Base-by-base conservation (phyloP, 768 basidiomycete species). In the Trametes villosa region DNA sequence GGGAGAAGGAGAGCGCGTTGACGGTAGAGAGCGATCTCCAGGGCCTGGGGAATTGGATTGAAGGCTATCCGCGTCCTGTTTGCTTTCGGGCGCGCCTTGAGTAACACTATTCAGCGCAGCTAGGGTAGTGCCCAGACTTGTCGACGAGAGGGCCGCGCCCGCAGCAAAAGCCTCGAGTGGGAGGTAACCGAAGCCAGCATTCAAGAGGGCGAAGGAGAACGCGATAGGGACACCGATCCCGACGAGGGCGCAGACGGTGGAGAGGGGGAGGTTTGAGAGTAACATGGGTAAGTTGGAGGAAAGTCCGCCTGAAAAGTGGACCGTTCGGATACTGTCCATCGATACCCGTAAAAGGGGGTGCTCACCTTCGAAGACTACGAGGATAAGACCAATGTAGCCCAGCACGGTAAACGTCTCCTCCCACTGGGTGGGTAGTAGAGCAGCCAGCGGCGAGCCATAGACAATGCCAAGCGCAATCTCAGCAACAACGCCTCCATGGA, bases 101-200 rank as follows among this genome's bases (percentile, higher is more conserved):
- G 29, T 48, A 4, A 70, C 67, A 33, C 66, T 67, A n/a, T 75
- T 77, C 29, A 89, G 75, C 15, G 88, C 77, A 17, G 81, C 77
- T n/a, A 89, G 78, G 0, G 86, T 87, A 29, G 88, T 91, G 0
- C 87, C 88, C 2, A 89, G 77, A 0, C 84, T 86, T 0, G 87
- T 89, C 0, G 85, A 83, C 18, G 81, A 83, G 1, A 88, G 74
- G 0, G 86, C 81, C 1, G 86, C 84, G 0, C 87, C 87, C 0
- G 85, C 84, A 0, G 83, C 79, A 67, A 91, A 89, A 3, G 81
- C 75, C 60, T 85, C 81, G 3, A 84, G 63, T 0, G 68, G 52
- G 0, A 71, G 59, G 57, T 81, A 82, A 3, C 76, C 74, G 57
- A 71, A 84, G 18, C 72, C 79, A 18, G 75, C 71, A 29, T 71